A percentile compares a stretch with the other conserved stretches of the same genome.
These are phyloP conservation scores for Tulasnella sp. DNA, from an alignment of 768 basidiomycete species.

Conservation along the genomic window DNA sequence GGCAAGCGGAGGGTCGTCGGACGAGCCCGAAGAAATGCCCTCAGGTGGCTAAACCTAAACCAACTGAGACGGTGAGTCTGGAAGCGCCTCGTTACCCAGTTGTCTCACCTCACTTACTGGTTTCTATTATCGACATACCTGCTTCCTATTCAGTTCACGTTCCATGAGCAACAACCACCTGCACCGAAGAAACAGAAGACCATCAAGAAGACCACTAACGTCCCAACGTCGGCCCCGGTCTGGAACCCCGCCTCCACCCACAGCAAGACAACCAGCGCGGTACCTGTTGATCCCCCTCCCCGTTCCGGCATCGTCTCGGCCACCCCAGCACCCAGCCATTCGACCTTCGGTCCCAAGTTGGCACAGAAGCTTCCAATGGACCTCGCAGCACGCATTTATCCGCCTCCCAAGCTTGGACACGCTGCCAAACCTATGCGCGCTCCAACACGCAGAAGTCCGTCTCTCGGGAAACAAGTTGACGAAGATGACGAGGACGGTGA, in stretches of 20 bases:
- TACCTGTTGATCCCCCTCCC: background rate
- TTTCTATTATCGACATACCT: background rate
- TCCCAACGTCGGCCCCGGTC: background rate
- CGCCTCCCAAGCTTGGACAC: no score
- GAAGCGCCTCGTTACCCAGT: background rate
- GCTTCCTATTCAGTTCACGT: background rate
- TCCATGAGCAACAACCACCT: background rate
- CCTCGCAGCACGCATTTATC: background rate
- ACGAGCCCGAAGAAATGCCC: background rate
- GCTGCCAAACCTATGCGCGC: no score
- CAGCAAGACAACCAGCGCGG: background rate
- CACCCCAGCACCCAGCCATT: background rate
- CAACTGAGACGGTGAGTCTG: background rate
- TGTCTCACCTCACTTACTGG: background rate
- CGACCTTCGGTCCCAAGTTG: background rate
- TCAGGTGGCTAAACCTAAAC: no score
- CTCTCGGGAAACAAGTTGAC: background rate
- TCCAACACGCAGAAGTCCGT: background rate
- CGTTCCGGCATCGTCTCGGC: background rate
- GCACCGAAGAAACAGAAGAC: background rate
- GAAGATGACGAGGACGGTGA: no score
- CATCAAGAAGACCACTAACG: background rate
- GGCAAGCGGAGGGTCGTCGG: background rate
- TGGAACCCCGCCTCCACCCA: background rate
- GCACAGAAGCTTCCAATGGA: background rate